These are phyloP conservation scores for Hydnum rufescens DNA, from an alignment of 768 basidiomycete genomes.

Conservation along the genomic window DNA sequence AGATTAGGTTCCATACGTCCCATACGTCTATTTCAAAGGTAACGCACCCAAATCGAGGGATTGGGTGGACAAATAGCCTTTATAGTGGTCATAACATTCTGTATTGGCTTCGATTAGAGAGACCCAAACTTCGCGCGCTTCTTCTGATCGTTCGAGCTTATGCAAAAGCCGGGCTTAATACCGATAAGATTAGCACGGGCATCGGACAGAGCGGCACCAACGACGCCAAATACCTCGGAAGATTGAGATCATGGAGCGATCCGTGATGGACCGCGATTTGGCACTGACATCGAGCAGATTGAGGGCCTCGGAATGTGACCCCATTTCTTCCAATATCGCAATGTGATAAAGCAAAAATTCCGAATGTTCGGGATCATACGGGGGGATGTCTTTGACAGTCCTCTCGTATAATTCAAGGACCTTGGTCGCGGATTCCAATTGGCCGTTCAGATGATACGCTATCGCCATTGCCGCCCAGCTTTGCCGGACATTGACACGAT, in stretches of 20 bases:
- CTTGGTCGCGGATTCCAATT: conserved; percentile 45
- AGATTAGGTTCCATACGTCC: background rate
- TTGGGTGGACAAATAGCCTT: conserved; percentile 44
- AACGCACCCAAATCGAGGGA: conserved; percentile 44
- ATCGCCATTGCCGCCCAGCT: conserved; percentile 85
- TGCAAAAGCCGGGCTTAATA: conserved; percentile 55
- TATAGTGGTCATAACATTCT: conserved; percentile 66
- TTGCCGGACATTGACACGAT: conserved; percentile 65
- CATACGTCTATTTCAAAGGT: background rate
- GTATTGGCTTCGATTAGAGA: conserved; percentile 68
- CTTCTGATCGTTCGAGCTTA: conserved; percentile 36
- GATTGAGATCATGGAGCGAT: conserved; percentile 23
- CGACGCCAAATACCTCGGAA: background rate
- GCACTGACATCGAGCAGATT: conserved; percentile 42
- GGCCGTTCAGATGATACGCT: conserved; percentile 69
- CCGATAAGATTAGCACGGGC: background rate
- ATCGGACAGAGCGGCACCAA: background rate
- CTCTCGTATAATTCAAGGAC: conserved; percentile 53
- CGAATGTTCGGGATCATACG: conserved; percentile 65
- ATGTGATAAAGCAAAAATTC: conserved; percentile 68
- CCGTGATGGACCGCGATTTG: conserved; percentile 46
- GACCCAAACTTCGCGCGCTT: conserved; percentile 68
- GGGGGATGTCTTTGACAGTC: conserved; percentile 58
- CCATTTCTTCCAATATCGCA: conserved; percentile 50
- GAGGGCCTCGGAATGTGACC: conserved; percentile 17